A percentile compares a stretch with the other conserved stretches of the same genome.
These are phyloP conservation scores for Debaryomyces castellii DNA, from an alignment of 805 yeast genomes.

Conservation along the genomic window DNA sequence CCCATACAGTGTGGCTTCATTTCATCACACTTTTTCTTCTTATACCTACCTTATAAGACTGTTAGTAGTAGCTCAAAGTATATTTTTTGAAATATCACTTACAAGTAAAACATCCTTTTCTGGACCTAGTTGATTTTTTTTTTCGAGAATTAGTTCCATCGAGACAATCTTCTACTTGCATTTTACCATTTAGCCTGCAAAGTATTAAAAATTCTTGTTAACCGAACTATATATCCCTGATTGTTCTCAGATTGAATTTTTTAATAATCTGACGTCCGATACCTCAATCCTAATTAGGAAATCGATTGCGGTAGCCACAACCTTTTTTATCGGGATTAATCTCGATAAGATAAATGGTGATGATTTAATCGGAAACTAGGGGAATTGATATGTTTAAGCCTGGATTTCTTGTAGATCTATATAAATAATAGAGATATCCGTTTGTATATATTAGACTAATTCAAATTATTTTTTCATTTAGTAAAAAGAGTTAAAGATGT, in stretches of 20 bases:
- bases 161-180: background rate
- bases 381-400: no score
- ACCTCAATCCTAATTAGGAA: constrained; percentile 1
- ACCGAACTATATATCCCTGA: background rate
- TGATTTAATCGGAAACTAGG: no score
- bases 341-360: background rate
- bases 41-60: background rate
- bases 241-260: no score
- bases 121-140: background rate
- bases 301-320: background rate
- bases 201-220: background rate
- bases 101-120: constrained; percentile 3
- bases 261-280: background rate
- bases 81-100: background rate
- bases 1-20: constrained; percentile 17
- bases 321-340: background rate
- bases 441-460: no score
- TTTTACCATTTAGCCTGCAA: background rate
- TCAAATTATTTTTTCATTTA: no score
- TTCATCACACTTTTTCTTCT: constrained; percentile 24
- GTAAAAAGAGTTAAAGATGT: background rate
- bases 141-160: background rate
- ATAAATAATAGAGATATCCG: no score
- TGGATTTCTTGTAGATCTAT: no score
- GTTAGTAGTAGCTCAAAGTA: background rate